Evolutionary conservation across 768 basidiomycete species (phyloP).

Genomic region (Suillus subaureus): DNA sequence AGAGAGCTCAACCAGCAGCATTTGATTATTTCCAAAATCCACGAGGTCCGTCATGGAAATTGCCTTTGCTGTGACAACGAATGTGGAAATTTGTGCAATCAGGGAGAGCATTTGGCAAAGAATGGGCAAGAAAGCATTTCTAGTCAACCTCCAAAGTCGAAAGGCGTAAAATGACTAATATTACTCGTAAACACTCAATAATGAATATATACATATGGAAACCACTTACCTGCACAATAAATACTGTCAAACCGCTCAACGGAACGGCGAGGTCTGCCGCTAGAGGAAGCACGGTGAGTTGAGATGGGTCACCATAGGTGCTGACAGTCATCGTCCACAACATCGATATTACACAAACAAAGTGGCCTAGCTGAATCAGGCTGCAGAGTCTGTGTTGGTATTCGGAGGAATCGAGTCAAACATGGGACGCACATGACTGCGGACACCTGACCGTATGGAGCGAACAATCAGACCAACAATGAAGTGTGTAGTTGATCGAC

Average conservation of each 20-base stretch:
- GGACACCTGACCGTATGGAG: slow-evolving; percentile 4
- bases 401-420: not conserved
- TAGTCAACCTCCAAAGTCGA: slow-evolving; percentile 8
- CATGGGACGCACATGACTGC: not conserved
- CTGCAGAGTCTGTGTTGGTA: not conserved
- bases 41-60: not conserved
- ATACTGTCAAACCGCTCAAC: not conserved
- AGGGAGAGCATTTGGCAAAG: not conserved
- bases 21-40: not conserved
- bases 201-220: no score
- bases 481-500: not conserved
- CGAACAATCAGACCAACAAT: not conserved
- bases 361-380: slow-evolving; percentile 5
- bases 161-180: slow-evolving; percentile 8
- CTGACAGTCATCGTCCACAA: slow-evolving; percentile 11
- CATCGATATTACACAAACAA: not conserved
- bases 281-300: slow-evolving; percentile 4
- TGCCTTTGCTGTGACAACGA: not conserved
- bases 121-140: not conserved
- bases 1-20: not conserved
- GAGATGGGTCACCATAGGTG: slow-evolving; percentile 6
- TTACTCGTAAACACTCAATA: not conserved
- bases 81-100: not conserved
- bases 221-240: slow-evolving; percentile 4
- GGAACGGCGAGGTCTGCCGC: not conserved